Conservation (phyloP, 768 basidiomycete species). For the Russula sp. region DNA sequence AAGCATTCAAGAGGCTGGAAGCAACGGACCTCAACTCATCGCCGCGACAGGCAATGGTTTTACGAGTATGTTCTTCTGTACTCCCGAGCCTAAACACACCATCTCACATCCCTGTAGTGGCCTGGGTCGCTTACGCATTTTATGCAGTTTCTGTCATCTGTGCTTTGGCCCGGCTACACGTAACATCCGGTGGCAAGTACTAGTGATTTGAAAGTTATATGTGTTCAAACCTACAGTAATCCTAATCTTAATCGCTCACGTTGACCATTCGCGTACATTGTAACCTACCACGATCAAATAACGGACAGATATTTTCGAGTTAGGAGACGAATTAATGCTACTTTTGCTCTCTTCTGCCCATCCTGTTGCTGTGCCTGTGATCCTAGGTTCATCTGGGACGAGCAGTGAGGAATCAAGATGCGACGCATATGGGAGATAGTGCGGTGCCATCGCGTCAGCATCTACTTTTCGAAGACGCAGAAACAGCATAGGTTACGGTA, state of each 20-base stretch:
- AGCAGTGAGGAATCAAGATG: no score
- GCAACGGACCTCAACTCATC: constrained; percentile 54
- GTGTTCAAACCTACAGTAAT: background rate
- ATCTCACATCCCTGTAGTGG: constrained; percentile 47
- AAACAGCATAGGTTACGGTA: no score
- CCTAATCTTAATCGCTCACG: constrained; percentile 18
- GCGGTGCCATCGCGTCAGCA: no score
- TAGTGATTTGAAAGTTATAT: constrained; percentile 31
- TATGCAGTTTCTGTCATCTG: constrained; percentile 66
- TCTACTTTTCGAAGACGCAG: background rate
- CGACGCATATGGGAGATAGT: background rate
- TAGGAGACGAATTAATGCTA: background rate
- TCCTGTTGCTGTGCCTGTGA: background rate
- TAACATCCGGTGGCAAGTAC: constrained; percentile 44
- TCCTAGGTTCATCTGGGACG: background rate
- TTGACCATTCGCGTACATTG: constrained; percentile 3
- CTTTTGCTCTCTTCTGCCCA: background rate
- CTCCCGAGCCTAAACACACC: background rate
- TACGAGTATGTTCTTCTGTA: constrained; percentile 52
- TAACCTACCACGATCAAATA: constrained; percentile 13
- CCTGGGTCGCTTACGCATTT: constrained; percentile 77
- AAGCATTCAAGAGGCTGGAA: constrained; percentile 52
- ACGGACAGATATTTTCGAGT: background rate
- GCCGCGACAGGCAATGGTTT: constrained; percentile 70
- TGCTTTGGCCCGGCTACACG: constrained; percentile 65